Base-by-base conservation (phyloP, 2,329 filamentous ascomycete species). In the Chaetothyriales sp. region DNA sequence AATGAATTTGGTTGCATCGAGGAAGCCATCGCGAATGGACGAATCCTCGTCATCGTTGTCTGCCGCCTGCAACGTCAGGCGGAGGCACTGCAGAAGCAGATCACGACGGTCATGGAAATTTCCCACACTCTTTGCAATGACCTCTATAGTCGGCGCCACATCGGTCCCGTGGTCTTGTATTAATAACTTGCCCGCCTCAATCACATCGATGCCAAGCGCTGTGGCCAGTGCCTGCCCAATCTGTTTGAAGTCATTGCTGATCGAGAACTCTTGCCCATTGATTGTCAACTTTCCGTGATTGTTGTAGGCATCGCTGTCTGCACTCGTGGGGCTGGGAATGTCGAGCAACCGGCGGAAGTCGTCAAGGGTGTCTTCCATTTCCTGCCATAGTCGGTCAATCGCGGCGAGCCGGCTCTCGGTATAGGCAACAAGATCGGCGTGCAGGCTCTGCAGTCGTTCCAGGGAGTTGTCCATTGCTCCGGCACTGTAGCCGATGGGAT, bases 181-280 rank as follows among this genome's bases (percentile, higher is more conserved):
- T 52, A 94, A 80, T 48, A 92, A 77, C 59, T 78, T 77, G 8
- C 88, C 86, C 18, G 90, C 85, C 61, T 92, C 80, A 52, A 94
- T 66, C 68, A 98, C 94, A 69, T 98, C 89, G 49, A 98, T 75
- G 62, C 95, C 83, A 56, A 95, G 75, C 60, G 88, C 86, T 67
- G 97, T 89, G 51, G 90, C 86, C 40, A 98, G 75, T 61, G 87
- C 80, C 29, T 94, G 74, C 20, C 82, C 80, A 60, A 84, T 81
- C 67, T 95, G 84, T 64, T 90, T 82, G 68, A 98, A 97, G 56
- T 88, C 82, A 51, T 86, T 78, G 68, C 94, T 95, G 70, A 98
- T 74, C 19, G 77, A 73, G 67, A 88, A 97, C 62, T 89, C 80
- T 33, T 80, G 77, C 56, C 82, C 83, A 60, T 79, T 78, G 53